Base-by-base conservation (phyloP, 164 flowering plant species). In the Chimonanthus praecox region DNA sequence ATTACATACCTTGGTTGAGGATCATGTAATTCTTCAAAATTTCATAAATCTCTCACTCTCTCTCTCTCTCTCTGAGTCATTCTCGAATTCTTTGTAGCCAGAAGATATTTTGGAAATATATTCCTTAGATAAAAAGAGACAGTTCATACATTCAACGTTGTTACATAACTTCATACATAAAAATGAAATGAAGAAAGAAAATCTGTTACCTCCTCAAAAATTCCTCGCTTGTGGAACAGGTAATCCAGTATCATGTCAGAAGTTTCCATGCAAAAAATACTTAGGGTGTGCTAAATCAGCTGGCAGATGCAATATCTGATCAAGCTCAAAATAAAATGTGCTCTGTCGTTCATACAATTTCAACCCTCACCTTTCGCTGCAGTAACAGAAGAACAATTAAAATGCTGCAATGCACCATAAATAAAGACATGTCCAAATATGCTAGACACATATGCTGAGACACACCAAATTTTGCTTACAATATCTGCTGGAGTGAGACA, bases 361-460 rank as follows among this genome's bases (percentile, higher is more conserved):
- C 64, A 66, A 80, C 70, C 67, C 62, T 76, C 68, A 74, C 69
- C 78, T 80, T 82, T 33, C 78, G 83, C 85, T 82, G 83, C 49
- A 80, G 75, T 43, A 78, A 46, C 15, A 72, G 10, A 68, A 47
- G 6, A 68, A 68, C 44, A 5, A 13, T 33, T n/a, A 66, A 33
- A 33, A 45, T 45, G 16, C 7, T 66, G 43, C 47, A 5, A 44
- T 33, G 16, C 13, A 44, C 47, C 1, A 63, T 7, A 15, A 9
- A n/a, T 15, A 15, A 3, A 21, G 8, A 63, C 7, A n/a, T 5
- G 10, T n/a, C 3, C 16, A n/a, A 2, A 63, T 21, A 63, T 63
- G 7, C 20, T 18, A 18, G 10, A 18, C 6, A 21, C 9, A 63
- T 18, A 6, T 63, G 66, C 45, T n/a, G 6, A 18, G 9, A 18